Evolutionary conservation across 768 basidiomycete genomes (phyloP).

Genomic region (Calocera cornea): DNA sequence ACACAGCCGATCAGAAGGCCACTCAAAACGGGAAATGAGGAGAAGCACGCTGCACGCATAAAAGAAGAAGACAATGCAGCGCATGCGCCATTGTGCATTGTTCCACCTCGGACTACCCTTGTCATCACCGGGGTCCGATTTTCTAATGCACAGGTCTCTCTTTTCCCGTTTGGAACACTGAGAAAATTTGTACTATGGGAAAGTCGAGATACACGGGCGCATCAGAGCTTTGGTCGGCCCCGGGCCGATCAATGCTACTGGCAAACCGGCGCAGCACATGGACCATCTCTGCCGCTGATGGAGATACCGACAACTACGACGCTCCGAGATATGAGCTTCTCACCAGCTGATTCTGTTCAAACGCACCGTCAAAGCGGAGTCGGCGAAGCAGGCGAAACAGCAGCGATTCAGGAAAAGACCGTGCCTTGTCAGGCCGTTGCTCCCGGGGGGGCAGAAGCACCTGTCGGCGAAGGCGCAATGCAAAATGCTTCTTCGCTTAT

Average conservation of each 20-base stretch:
- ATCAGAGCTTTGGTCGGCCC: background rate
- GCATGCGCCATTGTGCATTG: too few relatives aligned
- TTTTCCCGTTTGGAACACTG: background rate
- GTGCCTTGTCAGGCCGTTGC: background rate
- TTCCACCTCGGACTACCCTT: too few relatives aligned
- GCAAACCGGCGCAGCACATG: background rate
- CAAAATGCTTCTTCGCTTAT: constrained; percentile 2
- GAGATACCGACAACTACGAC: background rate
- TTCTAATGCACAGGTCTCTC: too few relatives aligned
- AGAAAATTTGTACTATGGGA: background rate
- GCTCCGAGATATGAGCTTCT: background rate
- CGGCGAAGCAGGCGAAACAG: background rate
- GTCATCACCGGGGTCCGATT: too few relatives aligned
- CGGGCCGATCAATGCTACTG: background rate
- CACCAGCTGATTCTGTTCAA: background rate
- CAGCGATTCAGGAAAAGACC: background rate
- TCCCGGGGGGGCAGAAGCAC: background rate
- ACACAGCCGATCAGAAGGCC: too few relatives aligned
- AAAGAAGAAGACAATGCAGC: too few relatives aligned
- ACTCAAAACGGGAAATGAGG: too few relatives aligned
- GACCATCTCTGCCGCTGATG: background rate
- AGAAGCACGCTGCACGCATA: too few relatives aligned
- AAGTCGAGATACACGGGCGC: background rate
- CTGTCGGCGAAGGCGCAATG: background rate
- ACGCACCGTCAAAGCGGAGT: background rate